Evolutionary conservation across 78 protist genomes (phyloP), one percentile per base, ranked within the genome.

Genomic region (Polysphondylium violaceum): DNA sequence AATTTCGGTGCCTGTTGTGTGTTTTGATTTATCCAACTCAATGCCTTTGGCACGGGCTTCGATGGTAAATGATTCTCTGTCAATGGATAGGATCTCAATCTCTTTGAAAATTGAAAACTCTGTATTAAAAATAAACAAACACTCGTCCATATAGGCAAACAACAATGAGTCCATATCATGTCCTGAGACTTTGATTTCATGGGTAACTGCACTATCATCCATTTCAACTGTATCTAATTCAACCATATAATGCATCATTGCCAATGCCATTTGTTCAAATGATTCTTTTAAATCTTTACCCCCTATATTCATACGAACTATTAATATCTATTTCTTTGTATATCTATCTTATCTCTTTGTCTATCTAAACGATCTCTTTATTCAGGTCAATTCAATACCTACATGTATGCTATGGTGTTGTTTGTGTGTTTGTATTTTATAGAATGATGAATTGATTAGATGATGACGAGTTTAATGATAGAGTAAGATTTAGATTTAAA

Each of bases 1-100:
- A 43, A 87, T 87, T 36, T 87, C 93, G 4, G 93, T 87, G 9
- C 93, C 93, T 27, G 86, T 75, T 41, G 86, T 76, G 60, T 87
- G 93, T 72, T 87, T 87, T 27, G 64, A 51, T 68, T 76, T 76
- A 44, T 87, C 93, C 41, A 87, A 72, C 40, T 51, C 77, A n/a
- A 76, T 74, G 2, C 93, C 93, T 67, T 31, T 33, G 6, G 65
- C 79, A 43, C 35, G 25, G 16, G 93, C 79, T 21, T 23, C 23
- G 56, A 87, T 87, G 27, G 29, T 60, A 38, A 58, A 72, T 25
- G 38, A 47, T 27, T 51, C 72, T 72, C 36, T 73, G 33, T 87
- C 93, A 44, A 87, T 11, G 25, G 79, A 72, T 19, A 19, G 23
- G 29, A 87, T 60, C 25, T 51, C 12, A 8, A 87, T 74, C 25